A percentile compares a stretch with the other conserved stretches of the same genome.
Conservation (phyloP, 441 rosid genomes). For the Manihot esculenta region DNA sequence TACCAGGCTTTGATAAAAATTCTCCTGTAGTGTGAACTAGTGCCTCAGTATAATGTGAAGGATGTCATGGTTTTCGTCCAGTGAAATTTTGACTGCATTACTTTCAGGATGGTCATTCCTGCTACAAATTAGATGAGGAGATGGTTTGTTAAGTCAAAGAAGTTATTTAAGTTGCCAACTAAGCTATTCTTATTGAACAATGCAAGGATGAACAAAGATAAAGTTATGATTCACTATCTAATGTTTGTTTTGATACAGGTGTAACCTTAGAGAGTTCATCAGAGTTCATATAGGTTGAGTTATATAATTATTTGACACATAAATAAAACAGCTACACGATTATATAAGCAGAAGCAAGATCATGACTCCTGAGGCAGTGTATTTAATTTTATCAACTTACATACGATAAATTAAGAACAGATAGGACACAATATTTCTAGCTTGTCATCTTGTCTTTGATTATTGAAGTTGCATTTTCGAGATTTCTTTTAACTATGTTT, state of each 20-base stretch:
- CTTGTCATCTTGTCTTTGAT: too few species aligned
- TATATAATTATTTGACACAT: not conserved
- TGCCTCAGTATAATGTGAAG: not conserved
- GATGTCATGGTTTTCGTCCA: not conserved
- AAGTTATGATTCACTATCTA: not conserved
- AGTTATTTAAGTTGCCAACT: not conserved
- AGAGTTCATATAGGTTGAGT: not conserved
- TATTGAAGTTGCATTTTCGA: constrained; percentile 15
- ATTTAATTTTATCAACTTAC: not conserved
- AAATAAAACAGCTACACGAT: constrained; percentile 5
- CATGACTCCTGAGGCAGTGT: not conserved
- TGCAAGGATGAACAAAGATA: not conserved
- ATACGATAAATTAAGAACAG: not conserved
- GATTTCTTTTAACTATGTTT: constrained; percentile 24
- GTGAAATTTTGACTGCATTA: not conserved
- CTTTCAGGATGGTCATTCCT: not conserved
- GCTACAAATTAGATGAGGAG: constrained; percentile 4
- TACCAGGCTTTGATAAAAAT: not conserved
- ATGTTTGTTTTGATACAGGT: not conserved
- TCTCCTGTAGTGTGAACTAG: not conserved
- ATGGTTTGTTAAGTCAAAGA: not conserved
- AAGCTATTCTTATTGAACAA: not conserved
- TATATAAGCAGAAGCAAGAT: not conserved
- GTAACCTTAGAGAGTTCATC: not conserved
- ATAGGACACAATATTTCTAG: not conserved